Evolutionary conservation across 306 rosid genomes (phyloP), one percentile per base, ranked within the genome.

Genomic region (Potentilla sterilis): DNA sequence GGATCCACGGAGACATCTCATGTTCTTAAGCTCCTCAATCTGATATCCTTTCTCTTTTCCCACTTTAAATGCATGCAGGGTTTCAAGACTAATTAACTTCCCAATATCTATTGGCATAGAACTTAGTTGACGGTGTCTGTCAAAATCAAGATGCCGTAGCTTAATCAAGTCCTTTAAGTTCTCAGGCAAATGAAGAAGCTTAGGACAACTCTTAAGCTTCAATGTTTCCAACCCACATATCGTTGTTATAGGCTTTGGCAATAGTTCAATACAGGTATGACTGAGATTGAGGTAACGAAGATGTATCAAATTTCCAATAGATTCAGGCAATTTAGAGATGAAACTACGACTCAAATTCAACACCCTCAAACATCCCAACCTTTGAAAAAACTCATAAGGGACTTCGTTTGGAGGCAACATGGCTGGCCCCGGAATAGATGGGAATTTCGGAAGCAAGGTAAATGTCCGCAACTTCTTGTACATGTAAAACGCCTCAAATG

Each of bases 61-160:
- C 35, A 28, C 58, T 15, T 0, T 69, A 69, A 69, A 69, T 43
- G 73, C 58, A 43, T 69, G 41, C 18, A 46, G n/a, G 41, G 40
- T 44, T 69, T 69, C 57, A 14, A 69, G 73, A 69, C 55, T 69
- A 13, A 58, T 69, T 34, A 69, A 14, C 35, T 69, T 69, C 58
- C 73, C 73, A 28, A 46, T 0, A 5, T 48, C 42, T 7, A 1
- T 43, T 22, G 73, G 73, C 73, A 69, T 69, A 19, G 22, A 69
- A 69, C 73, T 46, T 16, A 69, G 51, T 46, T 69, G 73, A 48
- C 73, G 55, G 37, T 46, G 19, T 46, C 52, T 32, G 51, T 69
- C 73, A 47, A 69, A 69, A 21, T 69, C 84, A 69, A 75, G 80
- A 67, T 80, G 80, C 4, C 77, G 61, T 16, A 80, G 67, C 44